Evolutionary conservation across 352 stramenopile species (phyloP).

Genomic region (Phytophthora capsici): DNA sequence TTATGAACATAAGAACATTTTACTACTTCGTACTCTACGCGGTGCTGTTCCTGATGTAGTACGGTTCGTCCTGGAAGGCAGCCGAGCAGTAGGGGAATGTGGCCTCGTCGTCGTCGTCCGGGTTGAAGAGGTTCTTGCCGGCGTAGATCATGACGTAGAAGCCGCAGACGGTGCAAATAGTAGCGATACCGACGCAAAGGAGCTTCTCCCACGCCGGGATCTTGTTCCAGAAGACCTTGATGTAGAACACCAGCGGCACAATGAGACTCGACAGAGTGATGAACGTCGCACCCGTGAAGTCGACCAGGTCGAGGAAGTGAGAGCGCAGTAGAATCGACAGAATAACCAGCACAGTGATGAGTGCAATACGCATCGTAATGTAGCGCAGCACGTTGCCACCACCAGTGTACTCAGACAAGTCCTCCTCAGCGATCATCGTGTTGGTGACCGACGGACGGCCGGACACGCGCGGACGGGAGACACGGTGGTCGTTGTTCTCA

Average conservation of each 20-base stretch:
- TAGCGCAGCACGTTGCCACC: slow-evolving; percentile 40
- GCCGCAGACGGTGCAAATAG: slow-evolving; percentile 35
- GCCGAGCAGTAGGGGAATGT: slow-evolving; percentile 66
- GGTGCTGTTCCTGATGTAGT: slow-evolving; percentile 47
- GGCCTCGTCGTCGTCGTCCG: slow-evolving; percentile 16
- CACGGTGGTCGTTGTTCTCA: slow-evolving; percentile 30
- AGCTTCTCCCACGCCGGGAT: slow-evolving; percentile 52
- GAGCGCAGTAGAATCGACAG: slow-evolving; percentile 49
- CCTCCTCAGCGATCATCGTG: slow-evolving; percentile 33
- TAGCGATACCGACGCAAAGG: slow-evolving; percentile 34
- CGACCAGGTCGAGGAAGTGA: slow-evolving; percentile 51
- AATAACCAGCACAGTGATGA: slow-evolving; percentile 47
- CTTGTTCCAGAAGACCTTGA: slow-evolving; percentile 53
- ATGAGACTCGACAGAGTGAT: slow-evolving; percentile 32
- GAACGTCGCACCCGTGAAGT: slow-evolving; percentile 54
- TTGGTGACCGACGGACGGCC: slow-evolving; percentile 18
- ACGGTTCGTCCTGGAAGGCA: slow-evolving; percentile 59
- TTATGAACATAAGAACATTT: slow-evolving; percentile 1
- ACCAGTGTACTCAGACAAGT: slow-evolving; percentile 46
- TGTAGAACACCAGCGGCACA: slow-evolving; percentile 52
- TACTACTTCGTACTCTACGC: slow-evolving; percentile 7
- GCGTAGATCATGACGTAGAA: slow-evolving; percentile 50
- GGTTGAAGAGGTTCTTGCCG: slow-evolving; percentile 41
- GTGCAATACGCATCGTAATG: slow-evolving; percentile 37
- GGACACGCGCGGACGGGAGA: slow-evolving; percentile 1